phyloP scores from a whole-genome alignment of 768 basidiomycete genomes.

The Lactifluus piperatus region DNA sequence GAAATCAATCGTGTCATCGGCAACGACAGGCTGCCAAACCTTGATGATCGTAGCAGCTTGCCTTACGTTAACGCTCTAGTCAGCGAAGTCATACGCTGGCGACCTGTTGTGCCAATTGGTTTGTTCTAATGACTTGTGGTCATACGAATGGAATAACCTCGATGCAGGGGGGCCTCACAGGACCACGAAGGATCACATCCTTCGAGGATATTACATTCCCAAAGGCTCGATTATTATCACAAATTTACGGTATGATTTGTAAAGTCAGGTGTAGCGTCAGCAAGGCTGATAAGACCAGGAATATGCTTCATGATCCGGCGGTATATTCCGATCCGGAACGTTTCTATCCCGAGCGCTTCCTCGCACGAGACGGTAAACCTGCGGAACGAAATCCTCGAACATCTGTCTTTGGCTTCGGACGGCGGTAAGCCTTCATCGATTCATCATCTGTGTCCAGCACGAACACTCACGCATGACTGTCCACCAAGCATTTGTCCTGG shows the following conservation, averaged over 20 bases:
- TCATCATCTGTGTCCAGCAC: neutral
- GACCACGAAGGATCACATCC: neutral
- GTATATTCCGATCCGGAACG: constrained; percentile 21
- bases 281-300: constrained; percentile 16
- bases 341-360: constrained; percentile 27
- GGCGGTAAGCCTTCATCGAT: neutral
- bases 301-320: constrained; percentile 24
- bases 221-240: constrained; percentile 29
- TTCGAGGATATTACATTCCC: constrained; percentile 23
- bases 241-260: constrained; percentile 27
- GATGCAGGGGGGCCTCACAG: constrained; percentile 1
- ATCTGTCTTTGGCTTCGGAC: constrained; percentile 8
- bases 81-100: constrained; percentile 20
- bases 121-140: neutral
- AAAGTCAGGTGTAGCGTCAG: no score
- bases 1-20: constrained; percentile 22
- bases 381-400: constrained; percentile 16
- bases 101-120: constrained; percentile 8
- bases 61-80: constrained; percentile 19
- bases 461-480: neutral
- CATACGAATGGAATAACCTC: neutral
- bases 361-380: constrained; percentile 5
- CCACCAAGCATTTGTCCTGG: neutral
- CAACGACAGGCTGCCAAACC: constrained; percentile 11
- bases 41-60: constrained; percentile 15